phyloP scores from a whole-genome alignment of 371 early-diverging fungal species.

The Syncephalastrum racemosum region DNA sequence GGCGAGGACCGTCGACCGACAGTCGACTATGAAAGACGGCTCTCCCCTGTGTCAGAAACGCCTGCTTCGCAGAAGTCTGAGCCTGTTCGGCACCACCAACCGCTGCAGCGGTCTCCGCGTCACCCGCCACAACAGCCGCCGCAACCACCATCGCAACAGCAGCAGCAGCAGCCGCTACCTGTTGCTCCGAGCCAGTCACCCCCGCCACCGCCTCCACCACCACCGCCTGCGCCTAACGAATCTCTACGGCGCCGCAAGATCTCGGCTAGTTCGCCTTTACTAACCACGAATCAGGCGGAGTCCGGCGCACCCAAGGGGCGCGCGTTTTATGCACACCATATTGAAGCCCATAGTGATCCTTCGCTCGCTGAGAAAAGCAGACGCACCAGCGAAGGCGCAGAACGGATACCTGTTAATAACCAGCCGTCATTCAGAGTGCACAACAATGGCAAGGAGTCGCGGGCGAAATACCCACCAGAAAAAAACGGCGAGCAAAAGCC shows the following conservation, averaged over 20 bases:
- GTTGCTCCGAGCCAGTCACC: constrained; percentile 8
- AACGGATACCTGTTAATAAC: too few species aligned
- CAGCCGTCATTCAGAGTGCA: not conserved
- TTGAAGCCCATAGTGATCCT: too few species aligned
- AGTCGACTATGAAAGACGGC: not conserved
- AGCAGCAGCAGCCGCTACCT: constrained; percentile 3
- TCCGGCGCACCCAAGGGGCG: too few species aligned
- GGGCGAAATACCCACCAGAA: constrained; percentile 4
- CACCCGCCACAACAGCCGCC: not conserved
- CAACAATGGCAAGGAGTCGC: not conserved
- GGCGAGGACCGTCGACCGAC: constrained; percentile 9
- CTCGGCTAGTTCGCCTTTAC: too few species aligned
- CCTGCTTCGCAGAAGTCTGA: too few species aligned
- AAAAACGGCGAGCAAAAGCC: constrained; percentile 6
- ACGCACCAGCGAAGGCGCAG: too few species aligned
- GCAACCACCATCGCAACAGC: constrained; percentile 13
- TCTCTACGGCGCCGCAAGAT: too few species aligned
- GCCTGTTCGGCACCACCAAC: too few species aligned
- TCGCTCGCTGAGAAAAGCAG: too few species aligned
- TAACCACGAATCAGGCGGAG: too few species aligned
- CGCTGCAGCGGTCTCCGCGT: not conserved
- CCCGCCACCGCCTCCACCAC: not conserved
- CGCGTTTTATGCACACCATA: too few species aligned
- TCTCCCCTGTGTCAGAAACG: too few species aligned
- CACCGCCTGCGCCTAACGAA: not conserved